Evolutionary conservation across 176 grass and related monocot genomes (phyloP).

Genomic region (Poa pratensis): DNA sequence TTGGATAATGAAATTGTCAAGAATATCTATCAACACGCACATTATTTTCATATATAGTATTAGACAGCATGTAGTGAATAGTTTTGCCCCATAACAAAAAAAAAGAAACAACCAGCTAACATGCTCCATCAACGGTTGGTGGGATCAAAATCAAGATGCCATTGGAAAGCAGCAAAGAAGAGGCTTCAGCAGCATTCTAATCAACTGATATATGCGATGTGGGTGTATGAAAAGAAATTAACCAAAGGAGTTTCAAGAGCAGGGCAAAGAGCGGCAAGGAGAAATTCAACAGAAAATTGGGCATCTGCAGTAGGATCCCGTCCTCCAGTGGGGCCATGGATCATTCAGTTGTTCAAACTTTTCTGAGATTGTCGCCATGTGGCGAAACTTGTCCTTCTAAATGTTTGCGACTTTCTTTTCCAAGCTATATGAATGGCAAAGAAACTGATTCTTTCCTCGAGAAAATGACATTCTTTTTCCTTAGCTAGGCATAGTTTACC

Average conservation of each 20-base stretch:
- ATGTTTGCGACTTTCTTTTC: slow-evolving; percentile 14
- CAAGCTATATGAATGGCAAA: slow-evolving; percentile 11
- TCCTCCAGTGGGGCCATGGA: neutral
- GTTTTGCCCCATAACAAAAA: slow-evolving; percentile 23
- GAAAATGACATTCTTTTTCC: neutral
- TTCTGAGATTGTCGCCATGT: neutral
- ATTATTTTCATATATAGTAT: slow-evolving; percentile 15
- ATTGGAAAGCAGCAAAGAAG: neutral
- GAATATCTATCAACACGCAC: neutral
- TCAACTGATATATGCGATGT: neutral
- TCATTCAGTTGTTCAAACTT: slow-evolving; percentile 15
- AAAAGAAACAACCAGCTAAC: slow-evolving; percentile 8
- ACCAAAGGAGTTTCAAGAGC: neutral
- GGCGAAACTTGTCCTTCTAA: slow-evolving; percentile 2
- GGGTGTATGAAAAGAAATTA: neutral
- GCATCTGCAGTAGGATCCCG: neutral
- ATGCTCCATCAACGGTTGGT: slow-evolving; percentile 10
- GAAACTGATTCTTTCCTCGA: neutral
- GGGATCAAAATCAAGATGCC: neutral
- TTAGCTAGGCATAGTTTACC: slow-evolving; percentile 49
- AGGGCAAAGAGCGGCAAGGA: neutral
- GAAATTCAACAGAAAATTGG: slow-evolving; percentile 11
- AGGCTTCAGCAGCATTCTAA: neutral
- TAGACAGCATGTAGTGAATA: slow-evolving; percentile 20
- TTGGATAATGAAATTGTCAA: slow-evolving; percentile 15